phyloP scores from a whole-genome alignment of 2,329 filamentous ascomycete genomes.

The Fusarium musae region DNA sequence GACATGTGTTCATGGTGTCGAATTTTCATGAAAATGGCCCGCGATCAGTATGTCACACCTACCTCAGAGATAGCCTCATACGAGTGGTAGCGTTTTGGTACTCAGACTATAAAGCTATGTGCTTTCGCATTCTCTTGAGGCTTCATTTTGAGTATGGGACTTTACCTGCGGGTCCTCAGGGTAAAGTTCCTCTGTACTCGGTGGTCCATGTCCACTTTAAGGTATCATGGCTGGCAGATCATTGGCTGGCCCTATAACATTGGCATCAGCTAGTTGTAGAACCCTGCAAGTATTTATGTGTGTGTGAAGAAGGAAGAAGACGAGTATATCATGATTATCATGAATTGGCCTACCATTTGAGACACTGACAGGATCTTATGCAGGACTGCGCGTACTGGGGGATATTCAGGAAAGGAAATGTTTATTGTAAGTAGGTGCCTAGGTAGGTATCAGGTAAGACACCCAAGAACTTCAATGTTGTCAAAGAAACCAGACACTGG shows the following conservation, averaged over 20 bases:
- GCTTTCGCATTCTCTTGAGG: background rate
- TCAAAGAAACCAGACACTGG: background rate
- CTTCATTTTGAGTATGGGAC: background rate
- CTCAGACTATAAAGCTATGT: background rate
- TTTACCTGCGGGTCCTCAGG: background rate
- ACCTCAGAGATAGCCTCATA: background rate
- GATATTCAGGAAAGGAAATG: background rate
- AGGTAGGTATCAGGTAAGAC: background rate
- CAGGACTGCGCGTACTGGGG: too few species aligned
- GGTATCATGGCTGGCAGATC: background rate
- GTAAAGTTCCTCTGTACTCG: background rate
- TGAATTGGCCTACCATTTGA: constrained; percentile 2
- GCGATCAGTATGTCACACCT: background rate
- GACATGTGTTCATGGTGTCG: constrained; percentile 3
- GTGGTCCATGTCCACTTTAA: constrained; percentile 14
- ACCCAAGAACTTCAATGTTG: background rate
- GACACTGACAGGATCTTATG: background rate
- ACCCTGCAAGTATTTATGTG: constrained; percentile 2
- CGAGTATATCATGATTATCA: constrained; percentile 13
- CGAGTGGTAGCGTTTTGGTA: background rate
- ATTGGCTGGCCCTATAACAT: constrained; percentile 38
- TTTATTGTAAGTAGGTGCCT: background rate
- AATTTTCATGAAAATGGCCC: background rate
- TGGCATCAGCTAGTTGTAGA: constrained; percentile 21
- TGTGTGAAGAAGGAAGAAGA: background rate